Evolutionary conservation across 192 early-diverging fungal genomes (phyloP).

Genomic region (Haplosporangium gracile): DNA sequence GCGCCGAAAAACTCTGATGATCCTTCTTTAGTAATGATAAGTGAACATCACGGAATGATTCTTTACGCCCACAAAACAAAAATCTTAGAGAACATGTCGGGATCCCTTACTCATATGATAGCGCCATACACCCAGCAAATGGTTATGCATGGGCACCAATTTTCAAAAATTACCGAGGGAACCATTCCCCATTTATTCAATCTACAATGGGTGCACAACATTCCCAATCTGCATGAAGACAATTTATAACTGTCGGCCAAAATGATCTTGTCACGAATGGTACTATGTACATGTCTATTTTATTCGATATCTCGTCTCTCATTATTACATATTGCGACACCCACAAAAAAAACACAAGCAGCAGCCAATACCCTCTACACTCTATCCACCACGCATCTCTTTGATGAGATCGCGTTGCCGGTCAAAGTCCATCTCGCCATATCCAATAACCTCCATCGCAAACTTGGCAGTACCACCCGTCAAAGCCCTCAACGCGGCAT

Average conservation of each 20-base stretch:
- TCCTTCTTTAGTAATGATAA: background rate
- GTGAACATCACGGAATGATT: background rate
- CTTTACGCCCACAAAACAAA: background rate
- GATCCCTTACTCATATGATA: background rate
- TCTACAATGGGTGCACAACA: no score
- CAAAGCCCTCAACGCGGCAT: slow-evolving; percentile 83
- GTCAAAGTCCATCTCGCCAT: slow-evolving; percentile 82
- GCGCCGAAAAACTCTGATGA: no score
- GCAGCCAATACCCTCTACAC: no score
- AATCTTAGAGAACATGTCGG: background rate
- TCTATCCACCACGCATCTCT: slow-evolving; percentile 63
- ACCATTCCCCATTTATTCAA: no score
- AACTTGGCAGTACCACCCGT: slow-evolving; percentile 90
- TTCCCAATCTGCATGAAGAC: no score
- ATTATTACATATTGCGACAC: background rate
- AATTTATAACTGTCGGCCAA: background rate
- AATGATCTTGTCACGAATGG: background rate
- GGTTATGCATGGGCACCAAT: no score
- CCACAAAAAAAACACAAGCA: no score
- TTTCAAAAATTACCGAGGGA: no score
- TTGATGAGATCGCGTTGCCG: slow-evolving; percentile 77
- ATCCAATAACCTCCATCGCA: slow-evolving; percentile 86
- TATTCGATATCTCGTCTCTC: background rate
- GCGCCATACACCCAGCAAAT: background rate
- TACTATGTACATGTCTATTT: background rate